Evolutionary conservation across 2,329 filamentous ascomycete species (phyloP), one percentile per base, ranked within the genome.

Genomic region (Helminthosporium solani): DNA sequence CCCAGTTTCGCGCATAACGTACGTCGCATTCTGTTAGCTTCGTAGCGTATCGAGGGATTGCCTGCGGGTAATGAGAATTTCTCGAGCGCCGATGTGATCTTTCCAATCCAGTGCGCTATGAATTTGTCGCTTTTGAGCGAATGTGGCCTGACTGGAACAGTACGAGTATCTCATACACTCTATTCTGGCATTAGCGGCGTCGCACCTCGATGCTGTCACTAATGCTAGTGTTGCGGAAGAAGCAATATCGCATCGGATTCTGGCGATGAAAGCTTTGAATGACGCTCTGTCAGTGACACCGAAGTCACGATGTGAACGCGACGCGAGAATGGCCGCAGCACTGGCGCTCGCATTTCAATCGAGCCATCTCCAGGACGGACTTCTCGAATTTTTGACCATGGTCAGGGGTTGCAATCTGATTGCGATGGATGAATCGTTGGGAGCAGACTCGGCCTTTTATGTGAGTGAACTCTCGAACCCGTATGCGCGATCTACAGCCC

Each of bases 111-210:
- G 19, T 16, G 20, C 19, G 14, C 20, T 16, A 23, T n/a, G 15
- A 18, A 5, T 30, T 30, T n/a, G 33, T n/a, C 39, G 34, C 19
- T 14, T 15, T 12, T 8, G 39, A 44, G 14, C 20, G 15, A 4
- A n/a, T 3, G 31, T 48, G 15, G 37, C 52, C n/a, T 58, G 34
- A 64, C 34, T 6, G 19, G 49, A 43, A 18, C 46, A 84, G 78
- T 78, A 85, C 53, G 81, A 85, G 45, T 86, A 82, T 48, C 74
- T 87, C 8, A 86, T 88, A 79, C 85, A 88, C 62, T 82, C 84
- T 3, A 83, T 88, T 40, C 76, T 87, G 0, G 84, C 83, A 11
- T 77, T 86, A 49, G 77, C 85, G 1, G 86, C 85, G 25, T 87
- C 84, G 0, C 82, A 87, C 52, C 75, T 88, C 3, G 76, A 78